Evolutionary conservation across 1,139 yeast genomes (phyloP).

Genomic region (Pichia sp.): DNA sequence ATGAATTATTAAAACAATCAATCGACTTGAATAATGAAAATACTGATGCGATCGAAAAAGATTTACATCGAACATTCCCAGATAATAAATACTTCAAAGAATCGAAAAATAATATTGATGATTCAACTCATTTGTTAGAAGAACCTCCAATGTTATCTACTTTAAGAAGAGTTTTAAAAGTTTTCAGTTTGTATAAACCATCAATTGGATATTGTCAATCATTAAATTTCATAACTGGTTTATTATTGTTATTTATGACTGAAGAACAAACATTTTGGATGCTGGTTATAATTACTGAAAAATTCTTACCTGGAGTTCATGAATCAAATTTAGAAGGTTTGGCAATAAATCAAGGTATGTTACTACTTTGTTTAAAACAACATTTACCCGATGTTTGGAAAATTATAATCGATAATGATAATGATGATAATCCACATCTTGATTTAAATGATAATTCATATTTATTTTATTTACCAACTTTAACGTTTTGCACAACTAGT

Average conservation of each 20-base stretch:
- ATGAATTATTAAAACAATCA: conserved; percentile 54
- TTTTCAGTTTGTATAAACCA: conserved; percentile 84
- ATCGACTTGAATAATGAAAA: conserved; percentile 48
- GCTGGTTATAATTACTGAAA: conserved; percentile 82
- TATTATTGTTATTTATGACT: conserved; percentile 71
- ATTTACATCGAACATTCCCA: conserved; percentile 88
- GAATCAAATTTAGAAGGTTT: conserved; percentile 89
- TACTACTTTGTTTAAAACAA: conserved; percentile 80
- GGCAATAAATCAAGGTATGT: conserved; percentile 89
- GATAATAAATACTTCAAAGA: conserved; percentile 69
- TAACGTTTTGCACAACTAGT: conserved; percentile 87
- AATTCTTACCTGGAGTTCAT: conserved; percentile 86
- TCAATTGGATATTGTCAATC: conserved; percentile 95
- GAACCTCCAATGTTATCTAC: conserved; percentile 61
- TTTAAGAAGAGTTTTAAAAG: conserved; percentile 70
- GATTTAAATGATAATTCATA: conserved; percentile 25
- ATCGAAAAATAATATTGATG: not conserved
- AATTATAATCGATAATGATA: conserved; percentile 30
- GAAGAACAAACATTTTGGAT: conserved; percentile 98
- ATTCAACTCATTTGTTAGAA: not conserved
- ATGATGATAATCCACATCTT: not conserved
- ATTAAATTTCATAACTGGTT: conserved; percentile 83
- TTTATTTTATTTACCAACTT: conserved; percentile 77
- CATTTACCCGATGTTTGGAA: conserved; percentile 80
- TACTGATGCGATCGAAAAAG: conserved; percentile 82